Conservation (phyloP, 2,329 filamentous ascomycete genomes). For the Lizonia empirigonia region DNA sequence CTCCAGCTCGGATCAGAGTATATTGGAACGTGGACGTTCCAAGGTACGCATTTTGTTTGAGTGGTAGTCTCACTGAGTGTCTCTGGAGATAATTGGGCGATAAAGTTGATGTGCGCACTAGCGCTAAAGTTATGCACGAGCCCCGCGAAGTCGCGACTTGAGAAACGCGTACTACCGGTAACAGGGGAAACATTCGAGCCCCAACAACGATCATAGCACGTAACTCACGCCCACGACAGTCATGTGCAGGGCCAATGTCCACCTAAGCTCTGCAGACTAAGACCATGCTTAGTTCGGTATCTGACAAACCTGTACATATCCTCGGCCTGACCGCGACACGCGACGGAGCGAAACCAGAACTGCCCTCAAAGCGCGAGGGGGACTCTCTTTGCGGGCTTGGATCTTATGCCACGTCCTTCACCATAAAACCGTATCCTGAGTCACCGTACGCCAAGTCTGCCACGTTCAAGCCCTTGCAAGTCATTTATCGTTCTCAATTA, state of each 20-base stretch:
- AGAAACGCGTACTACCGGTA: slow-evolving; percentile 12
- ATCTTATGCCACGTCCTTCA: slow-evolving; percentile 35
- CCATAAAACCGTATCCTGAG: slow-evolving; percentile 39
- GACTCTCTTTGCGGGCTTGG: slow-evolving; percentile 39
- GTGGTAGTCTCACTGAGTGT: too few relatives aligned
- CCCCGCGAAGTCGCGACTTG: slow-evolving; percentile 9
- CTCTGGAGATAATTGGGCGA: neutral
- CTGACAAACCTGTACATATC: slow-evolving; percentile 27
- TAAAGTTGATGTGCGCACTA: too few relatives aligned
- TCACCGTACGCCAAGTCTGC: slow-evolving; percentile 37
- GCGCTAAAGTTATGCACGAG: slow-evolving; percentile 14
- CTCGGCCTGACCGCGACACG: slow-evolving; percentile 33
- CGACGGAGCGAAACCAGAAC: slow-evolving; percentile 31
- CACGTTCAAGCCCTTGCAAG: slow-evolving; percentile 42
- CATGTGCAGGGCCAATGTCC: slow-evolving; percentile 38
- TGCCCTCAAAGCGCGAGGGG: slow-evolving; percentile 42
- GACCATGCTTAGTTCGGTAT: slow-evolving; percentile 35
- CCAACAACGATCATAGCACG: neutral
- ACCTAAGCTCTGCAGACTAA: slow-evolving; percentile 38
- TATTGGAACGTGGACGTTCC: neutral
- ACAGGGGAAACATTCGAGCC: slow-evolving; percentile 2
- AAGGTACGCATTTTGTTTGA: neutral
- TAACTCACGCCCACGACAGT: slow-evolving; percentile 17
- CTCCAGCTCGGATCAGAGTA: neutral
- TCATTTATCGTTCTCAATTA: slow-evolving; percentile 45